Conservation (phyloP, 495 filamentous ascomycete genomes). For the Jackrogersella multiformis region DNA sequence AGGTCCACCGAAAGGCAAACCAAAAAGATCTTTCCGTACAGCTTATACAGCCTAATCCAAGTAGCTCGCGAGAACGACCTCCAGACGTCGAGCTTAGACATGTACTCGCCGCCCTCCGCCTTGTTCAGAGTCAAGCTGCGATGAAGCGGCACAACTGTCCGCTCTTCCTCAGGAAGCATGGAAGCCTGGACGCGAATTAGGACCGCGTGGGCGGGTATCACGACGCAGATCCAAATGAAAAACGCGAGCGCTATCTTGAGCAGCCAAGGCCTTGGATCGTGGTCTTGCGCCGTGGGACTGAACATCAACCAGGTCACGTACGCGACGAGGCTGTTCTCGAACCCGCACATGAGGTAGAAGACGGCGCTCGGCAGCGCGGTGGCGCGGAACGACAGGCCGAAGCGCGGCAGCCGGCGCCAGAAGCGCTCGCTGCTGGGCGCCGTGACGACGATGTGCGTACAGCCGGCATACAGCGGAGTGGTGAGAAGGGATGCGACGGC, state of each 20-base stretch:
- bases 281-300: not conserved
- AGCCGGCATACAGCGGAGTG: constrained; percentile 10
- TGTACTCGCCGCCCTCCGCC: constrained; percentile 58
- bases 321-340: not conserved
- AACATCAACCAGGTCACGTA: not conserved
- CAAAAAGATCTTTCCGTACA: constrained; percentile 60
- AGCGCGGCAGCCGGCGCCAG: constrained; percentile 21
- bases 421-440: constrained; percentile 10
- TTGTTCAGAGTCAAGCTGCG: constrained; percentile 20
- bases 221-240: not conserved
- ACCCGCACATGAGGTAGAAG: not conserved
- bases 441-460: constrained; percentile 32
- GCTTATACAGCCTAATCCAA: constrained; percentile 64
- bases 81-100: constrained; percentile 71
- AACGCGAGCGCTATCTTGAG: not conserved
- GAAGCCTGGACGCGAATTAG: constrained; percentile 41
- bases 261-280: not conserved
- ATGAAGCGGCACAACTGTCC: constrained; percentile 35
- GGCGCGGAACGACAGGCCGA: constrained; percentile 19
- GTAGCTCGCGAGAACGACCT: constrained; percentile 67
- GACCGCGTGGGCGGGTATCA: constrained; percentile 22
- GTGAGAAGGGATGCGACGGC: constrained; percentile 12
- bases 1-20: not conserved
- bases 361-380: constrained; percentile 7
- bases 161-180: constrained; percentile 38